These are phyloP conservation scores for Ceratobasidium sp. DNA, from an alignment of 1,284 basidiomycete species.

Conservation along the genomic window DNA sequence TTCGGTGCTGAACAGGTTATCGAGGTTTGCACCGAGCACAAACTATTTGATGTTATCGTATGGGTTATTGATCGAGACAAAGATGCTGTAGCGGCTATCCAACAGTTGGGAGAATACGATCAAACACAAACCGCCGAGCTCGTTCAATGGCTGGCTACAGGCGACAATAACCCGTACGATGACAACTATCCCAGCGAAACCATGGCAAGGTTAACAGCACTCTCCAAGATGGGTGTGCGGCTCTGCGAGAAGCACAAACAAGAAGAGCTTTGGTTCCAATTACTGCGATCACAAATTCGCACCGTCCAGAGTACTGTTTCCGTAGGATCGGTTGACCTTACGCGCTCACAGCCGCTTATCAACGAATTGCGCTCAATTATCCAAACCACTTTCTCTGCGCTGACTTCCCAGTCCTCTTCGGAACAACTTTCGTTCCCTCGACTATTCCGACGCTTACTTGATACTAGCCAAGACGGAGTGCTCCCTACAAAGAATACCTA, in stretches of 20 bases:
- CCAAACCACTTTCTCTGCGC: constrained; percentile 86
- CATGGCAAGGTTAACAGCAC: constrained; percentile 61
- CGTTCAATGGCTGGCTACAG: constrained; percentile 61
- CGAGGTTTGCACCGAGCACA: constrained; percentile 74
- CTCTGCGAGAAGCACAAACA: constrained; percentile 66
- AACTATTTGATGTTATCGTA: constrained; percentile 82
- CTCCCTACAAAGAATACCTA: constrained; percentile 78
- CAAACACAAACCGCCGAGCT: constrained; percentile 69
- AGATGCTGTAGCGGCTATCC: constrained; percentile 74
- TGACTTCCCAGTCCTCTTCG: constrained; percentile 87
- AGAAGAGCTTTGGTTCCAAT: constrained; percentile 92
- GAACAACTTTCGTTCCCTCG: constrained; percentile 90
- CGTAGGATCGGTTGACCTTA: constrained; percentile 48
- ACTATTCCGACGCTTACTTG: constrained; percentile 91
- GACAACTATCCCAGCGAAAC: constrained; percentile 56
- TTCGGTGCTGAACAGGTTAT: constrained; percentile 75
- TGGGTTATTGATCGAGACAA: constrained; percentile 84
- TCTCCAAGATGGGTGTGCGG: constrained; percentile 73
- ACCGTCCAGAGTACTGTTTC: constrained; percentile 71
- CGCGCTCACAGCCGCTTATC: constrained; percentile 27
- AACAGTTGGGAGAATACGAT: constrained; percentile 75
- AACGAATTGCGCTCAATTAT: constrained; percentile 75
- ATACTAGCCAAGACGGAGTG: constrained; percentile 67
- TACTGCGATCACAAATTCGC: constrained; percentile 85
- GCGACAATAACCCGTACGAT: constrained; percentile 53